Evolutionary conservation across 2,329 filamentous ascomycete species (phyloP).

Genomic region (Cadophora sp.): DNA sequence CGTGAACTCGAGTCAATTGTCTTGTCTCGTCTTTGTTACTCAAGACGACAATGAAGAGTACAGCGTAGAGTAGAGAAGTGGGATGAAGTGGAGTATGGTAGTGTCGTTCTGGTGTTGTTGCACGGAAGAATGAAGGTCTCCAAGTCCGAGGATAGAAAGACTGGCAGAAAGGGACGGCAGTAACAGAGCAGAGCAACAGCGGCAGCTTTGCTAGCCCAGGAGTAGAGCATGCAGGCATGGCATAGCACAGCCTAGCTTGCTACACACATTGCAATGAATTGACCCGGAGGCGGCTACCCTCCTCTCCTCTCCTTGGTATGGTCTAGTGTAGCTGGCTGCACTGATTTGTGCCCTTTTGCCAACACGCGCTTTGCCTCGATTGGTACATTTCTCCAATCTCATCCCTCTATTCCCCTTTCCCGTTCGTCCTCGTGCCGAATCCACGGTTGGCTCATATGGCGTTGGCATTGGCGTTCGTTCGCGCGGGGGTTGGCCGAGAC

Average conservation of each 20-base stretch:
- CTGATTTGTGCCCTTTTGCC: neutral
- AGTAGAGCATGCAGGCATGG: neutral
- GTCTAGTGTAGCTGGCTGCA: neutral
- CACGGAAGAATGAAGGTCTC: conserved; percentile 1
- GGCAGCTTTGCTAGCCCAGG: neutral
- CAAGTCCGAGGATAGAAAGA: neutral
- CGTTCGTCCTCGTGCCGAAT: neutral
- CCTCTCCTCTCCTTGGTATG: neutral
- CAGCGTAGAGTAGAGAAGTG: neutral
- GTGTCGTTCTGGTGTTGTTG: conserved; percentile 7
- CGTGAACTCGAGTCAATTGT: neutral
- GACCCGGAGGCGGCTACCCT: neutral
- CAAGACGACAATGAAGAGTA: conserved; percentile 8
- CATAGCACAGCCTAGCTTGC: neutral
- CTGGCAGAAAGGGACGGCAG: neutral
- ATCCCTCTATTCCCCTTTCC: neutral
- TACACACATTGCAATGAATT: neutral
- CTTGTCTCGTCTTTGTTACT: neutral
- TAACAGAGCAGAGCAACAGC: neutral
- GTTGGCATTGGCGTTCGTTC: neutral
- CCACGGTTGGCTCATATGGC: neutral
- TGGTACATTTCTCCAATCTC: neutral
- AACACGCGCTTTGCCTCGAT: neutral
- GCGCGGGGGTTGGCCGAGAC: neutral
- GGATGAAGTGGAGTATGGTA: neutral